Conservation (phyloP, 2,329 filamentous ascomycete genomes). For the Camillea tinctor region DNA sequence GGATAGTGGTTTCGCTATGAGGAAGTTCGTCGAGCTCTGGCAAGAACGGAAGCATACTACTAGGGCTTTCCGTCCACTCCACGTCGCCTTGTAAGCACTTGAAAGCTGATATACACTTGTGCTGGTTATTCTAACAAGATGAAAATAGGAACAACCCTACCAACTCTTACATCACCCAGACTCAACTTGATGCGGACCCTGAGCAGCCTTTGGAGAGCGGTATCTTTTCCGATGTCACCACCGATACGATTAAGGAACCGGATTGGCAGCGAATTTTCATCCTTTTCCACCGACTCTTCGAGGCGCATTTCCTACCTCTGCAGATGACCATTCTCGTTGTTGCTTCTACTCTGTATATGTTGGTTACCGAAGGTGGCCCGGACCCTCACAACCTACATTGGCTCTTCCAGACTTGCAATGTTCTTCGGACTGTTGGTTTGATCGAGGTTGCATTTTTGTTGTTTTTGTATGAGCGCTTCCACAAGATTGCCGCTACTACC, state of each 20-base stretch:
- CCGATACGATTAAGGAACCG: conserved; percentile 49
- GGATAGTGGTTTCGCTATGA: conserved; percentile 65
- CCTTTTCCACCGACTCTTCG: conserved; percentile 67
- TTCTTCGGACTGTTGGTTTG: conserved; percentile 60
- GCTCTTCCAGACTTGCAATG: conserved; percentile 60
- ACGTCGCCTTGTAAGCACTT: conserved; percentile 42
- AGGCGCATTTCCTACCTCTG: conserved; percentile 69
- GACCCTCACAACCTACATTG: conserved; percentile 55
- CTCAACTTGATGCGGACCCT: conserved; percentile 38
- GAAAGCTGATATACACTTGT: neutral
- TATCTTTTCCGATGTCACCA: conserved; percentile 55
- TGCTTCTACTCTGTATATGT: conserved; percentile 59
- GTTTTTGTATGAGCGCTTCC: conserved; percentile 66
- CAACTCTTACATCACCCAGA: conserved; percentile 49
- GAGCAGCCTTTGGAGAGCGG: conserved; percentile 47
- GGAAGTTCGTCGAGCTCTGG: conserved; percentile 58
- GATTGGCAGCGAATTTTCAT: conserved; percentile 57
- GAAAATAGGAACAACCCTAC: conserved; percentile 40
- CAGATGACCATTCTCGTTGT: conserved; percentile 66
- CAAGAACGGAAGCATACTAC: conserved; percentile 56
- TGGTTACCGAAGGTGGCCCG: conserved; percentile 48
- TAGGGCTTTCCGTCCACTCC: conserved; percentile 55
- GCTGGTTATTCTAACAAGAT: conserved; percentile 18
- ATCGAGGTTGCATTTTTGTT: conserved; percentile 63
- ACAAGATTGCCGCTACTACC: conserved; percentile 57